phyloP scores from a whole-genome alignment of 2,329 filamentous ascomycete genomes.

The Monosporascus sp. region DNA sequence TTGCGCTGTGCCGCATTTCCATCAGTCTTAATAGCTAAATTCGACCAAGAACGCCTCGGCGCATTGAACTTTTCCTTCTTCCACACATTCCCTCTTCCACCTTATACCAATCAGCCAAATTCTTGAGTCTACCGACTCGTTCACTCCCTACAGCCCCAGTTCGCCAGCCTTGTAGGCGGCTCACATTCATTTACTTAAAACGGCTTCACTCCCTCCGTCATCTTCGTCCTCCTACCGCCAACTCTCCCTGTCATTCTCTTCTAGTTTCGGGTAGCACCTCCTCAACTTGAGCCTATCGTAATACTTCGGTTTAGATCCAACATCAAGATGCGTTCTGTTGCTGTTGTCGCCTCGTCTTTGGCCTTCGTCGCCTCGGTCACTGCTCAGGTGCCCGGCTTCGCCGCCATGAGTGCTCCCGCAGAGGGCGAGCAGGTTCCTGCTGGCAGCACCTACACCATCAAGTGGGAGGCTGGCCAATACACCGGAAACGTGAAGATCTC shows the following conservation, averaged over 20 bases:
- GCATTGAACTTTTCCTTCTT: neutral
- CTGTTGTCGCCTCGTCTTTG: constrained; percentile 43
- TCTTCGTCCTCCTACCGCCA: neutral
- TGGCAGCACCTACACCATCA: constrained; percentile 45
- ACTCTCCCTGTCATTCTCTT: neutral
- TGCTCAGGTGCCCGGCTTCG: constrained; percentile 53
- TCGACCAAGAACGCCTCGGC: neutral
- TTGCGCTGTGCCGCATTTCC: neutral
- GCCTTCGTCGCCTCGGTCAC: constrained; percentile 46
- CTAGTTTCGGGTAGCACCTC: neutral
- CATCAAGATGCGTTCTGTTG: constrained; percentile 51
- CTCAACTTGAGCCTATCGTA: neutral
- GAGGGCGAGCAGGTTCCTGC: constrained; percentile 39
- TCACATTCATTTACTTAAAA: constrained; percentile 14
- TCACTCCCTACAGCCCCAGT: constrained; percentile 1
- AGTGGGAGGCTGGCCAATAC: constrained; percentile 43
- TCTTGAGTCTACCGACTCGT: too few species aligned
- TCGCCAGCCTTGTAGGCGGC: constrained; percentile 11
- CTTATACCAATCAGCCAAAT: neutral
- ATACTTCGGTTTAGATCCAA: constrained; percentile 8
- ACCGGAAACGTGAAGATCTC: constrained; percentile 43
- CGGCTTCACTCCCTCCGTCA: constrained; percentile 5
- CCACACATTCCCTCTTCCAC: neutral
- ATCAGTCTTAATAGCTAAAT: neutral
- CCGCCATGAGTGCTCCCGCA: constrained; percentile 45